Evolutionary conservation across 371 early-diverging fungal genomes (phyloP).

Genomic region (Mortierella sp.): DNA sequence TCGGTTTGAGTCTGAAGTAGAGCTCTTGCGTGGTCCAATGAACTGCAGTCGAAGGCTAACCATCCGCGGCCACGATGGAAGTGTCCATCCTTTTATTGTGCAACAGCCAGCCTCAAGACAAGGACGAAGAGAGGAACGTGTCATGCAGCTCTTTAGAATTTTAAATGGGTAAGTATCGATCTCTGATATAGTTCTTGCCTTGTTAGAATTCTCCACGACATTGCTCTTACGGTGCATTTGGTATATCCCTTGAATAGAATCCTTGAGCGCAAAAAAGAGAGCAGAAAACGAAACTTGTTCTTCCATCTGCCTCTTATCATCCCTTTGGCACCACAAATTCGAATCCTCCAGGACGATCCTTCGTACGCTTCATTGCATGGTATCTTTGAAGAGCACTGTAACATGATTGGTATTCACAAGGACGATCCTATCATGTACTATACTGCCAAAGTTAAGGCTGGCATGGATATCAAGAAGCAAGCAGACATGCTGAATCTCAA

Average conservation of each 20-base stretch:
- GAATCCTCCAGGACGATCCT: slow-evolving; percentile 92
- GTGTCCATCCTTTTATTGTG: slow-evolving; percentile 88
- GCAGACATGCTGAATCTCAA: slow-evolving; percentile 79
- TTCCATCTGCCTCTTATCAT: slow-evolving; percentile 94
- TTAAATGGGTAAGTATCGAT: slow-evolving; percentile 73
- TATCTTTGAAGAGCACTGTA: slow-evolving; percentile 89
- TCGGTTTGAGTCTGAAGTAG: slow-evolving; percentile 92
- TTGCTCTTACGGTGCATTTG: neutral
- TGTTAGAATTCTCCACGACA: too few species aligned
- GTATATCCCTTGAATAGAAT: slow-evolving; percentile 59
- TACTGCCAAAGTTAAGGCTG: slow-evolving; percentile 71
- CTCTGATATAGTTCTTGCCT: neutral
- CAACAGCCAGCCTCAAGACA: slow-evolving; percentile 92
- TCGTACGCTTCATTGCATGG: slow-evolving; percentile 89
- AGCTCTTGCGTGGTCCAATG: slow-evolving; percentile 82
- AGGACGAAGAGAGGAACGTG: slow-evolving; percentile 93
- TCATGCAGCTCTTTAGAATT: slow-evolving; percentile 92
- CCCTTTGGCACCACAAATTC: slow-evolving; percentile 93
- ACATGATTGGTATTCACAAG: slow-evolving; percentile 72
- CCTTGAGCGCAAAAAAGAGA: slow-evolving; percentile 82
- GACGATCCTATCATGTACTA: slow-evolving; percentile 87
- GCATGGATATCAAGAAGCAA: slow-evolving; percentile 59
- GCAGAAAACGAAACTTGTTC: slow-evolving; percentile 82
- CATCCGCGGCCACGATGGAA: slow-evolving; percentile 94
- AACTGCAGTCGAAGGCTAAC: slow-evolving; percentile 83